These are phyloP conservation scores for Inga laurina DNA, from an alignment of 306 rosid species.

Conservation along the genomic window DNA sequence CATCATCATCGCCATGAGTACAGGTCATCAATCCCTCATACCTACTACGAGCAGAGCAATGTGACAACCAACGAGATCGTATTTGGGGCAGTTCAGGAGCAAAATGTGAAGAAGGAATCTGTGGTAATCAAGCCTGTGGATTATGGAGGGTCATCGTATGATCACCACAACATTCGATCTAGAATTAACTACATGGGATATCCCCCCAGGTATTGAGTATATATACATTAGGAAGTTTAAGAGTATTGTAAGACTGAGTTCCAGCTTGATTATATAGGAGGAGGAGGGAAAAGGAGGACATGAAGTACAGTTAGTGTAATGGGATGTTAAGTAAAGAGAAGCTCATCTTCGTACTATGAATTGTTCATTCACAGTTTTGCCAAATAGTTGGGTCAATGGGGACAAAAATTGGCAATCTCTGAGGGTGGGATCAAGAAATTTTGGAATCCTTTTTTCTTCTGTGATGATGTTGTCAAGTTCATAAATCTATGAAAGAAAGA, in stretches of 20 bases:
- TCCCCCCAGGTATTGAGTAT: constrained; percentile 46
- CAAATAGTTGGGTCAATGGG: constrained; percentile 19
- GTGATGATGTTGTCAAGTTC: constrained; percentile 28
- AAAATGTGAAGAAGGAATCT: constrained; percentile 42
- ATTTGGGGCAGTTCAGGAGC: constrained; percentile 91
- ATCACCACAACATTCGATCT: constrained; percentile 55
- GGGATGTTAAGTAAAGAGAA: constrained; percentile 33
- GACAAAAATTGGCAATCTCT: constrained; percentile 29
- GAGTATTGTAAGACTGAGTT: constrained; percentile 40
- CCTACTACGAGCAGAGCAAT: constrained; percentile 62
- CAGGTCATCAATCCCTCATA: constrained; percentile 61
- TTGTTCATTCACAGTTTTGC: constrained; percentile 43
- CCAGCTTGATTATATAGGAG: constrained; percentile 25
- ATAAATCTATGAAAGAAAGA: constrained; percentile 14
- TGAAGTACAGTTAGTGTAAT: constrained; percentile 37
- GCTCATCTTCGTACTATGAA: constrained; percentile 30
- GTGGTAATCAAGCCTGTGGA: constrained; percentile 64
- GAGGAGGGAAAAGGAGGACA: constrained; percentile 17
- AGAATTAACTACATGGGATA: constrained; percentile 50
- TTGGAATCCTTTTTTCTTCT: constrained; percentile 37
- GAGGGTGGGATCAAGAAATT: constrained; percentile 32
- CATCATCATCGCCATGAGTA: constrained; percentile 69
- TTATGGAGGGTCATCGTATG: constrained; percentile 57
- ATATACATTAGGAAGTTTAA: constrained; percentile 42
- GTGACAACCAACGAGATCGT: constrained; percentile 74